These are phyloP conservation scores for Candida oleophila DNA, from an alignment of 805 yeast genomes.

Conservation along the genomic window DNA sequence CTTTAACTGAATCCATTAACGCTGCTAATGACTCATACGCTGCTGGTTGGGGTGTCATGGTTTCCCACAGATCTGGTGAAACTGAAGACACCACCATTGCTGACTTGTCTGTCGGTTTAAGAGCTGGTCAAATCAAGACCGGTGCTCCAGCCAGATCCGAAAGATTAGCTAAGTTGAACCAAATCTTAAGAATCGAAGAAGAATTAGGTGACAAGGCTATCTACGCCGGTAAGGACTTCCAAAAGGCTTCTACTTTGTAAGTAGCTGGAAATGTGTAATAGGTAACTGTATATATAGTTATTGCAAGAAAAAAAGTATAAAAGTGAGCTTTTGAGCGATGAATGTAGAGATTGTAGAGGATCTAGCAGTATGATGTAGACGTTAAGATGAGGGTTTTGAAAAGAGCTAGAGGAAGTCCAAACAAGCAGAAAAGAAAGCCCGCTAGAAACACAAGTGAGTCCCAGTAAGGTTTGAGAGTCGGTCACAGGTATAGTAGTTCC, in stretches of 20 bases:
- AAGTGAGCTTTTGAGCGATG: no score
- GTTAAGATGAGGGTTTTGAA: no score
- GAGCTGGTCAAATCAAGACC: constrained; percentile 21
- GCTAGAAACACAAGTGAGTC: no score
- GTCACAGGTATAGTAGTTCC: no score
- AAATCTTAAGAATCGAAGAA: constrained; percentile 22
- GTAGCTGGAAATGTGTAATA: constrained; percentile 8
- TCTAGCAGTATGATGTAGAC: no score
- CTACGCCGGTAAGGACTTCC: constrained; percentile 17
- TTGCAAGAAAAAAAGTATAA: background rate
- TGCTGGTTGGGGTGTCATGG: constrained; percentile 21
- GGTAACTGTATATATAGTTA: background rate
- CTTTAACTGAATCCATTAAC: constrained; percentile 18
- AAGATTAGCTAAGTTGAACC: constrained; percentile 22
- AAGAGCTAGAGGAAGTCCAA: no score
- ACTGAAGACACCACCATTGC: constrained; percentile 24
- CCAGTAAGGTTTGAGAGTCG: no score
- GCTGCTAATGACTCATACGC: constrained; percentile 16
- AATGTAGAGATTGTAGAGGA: no score
- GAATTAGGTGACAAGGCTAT: constrained; percentile 18
- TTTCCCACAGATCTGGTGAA: constrained; percentile 24
- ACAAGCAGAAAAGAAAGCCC: no score
- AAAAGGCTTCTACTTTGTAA: constrained; percentile 41
- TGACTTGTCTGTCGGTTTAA: constrained; percentile 21
- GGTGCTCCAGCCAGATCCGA: constrained; percentile 25